Base-by-base conservation (phyloP, 140 eudicot genomes). In the Oenanthe javanica region DNA sequence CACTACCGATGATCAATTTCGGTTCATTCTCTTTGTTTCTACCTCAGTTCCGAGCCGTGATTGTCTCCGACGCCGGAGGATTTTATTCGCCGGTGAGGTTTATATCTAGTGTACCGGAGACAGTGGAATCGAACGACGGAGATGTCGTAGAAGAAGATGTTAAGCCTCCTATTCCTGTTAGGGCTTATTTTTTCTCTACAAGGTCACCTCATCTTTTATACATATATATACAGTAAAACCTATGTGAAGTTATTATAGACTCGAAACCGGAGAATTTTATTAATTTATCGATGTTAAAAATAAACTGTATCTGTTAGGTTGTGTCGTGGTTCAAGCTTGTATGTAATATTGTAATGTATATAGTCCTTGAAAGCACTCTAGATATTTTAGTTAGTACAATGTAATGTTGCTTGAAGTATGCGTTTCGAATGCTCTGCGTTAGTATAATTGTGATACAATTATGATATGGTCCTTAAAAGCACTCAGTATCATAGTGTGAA, bases 131-230 rank as follows among this genome's bases (percentile, higher is more conserved):
- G 87, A 88, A 81, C 40, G 84, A 80, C 66, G 90, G 82, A 49
- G 83, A 51, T 48, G 43, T 84, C 38, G 79, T 25, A 23, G 88
- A 86, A 69, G 88, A 88, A 57, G 86, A 83, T 64, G 49, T 73
- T 48, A 79, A 83, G 76, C 86, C 87, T 71, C 46, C 89, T 52
- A 90, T 94, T 87, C 97, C 97, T 79, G 96, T 92, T 59, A 85
- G 97, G 84, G 98, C 98, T 55, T 91, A 84, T 81, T 94, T 92
- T 82, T 92, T 94, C 94, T 94, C 94, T 72, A 94, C 96, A 16
- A 91, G 98, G 98, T 93, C 87, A 75, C 67, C 0, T 10, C 19
- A 27, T 3, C 13, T 13, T 66, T 27, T 27, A 0, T 66, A 2
- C 14, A 27, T 27, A 11, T 59, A 16, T 31, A 61, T 19, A 31